A percentile compares a stretch with the other conserved stretches of the same genome.
These are phyloP conservation scores for Lentinula raphanica DNA, from an alignment of 768 basidiomycete species.

Conservation along the genomic window DNA sequence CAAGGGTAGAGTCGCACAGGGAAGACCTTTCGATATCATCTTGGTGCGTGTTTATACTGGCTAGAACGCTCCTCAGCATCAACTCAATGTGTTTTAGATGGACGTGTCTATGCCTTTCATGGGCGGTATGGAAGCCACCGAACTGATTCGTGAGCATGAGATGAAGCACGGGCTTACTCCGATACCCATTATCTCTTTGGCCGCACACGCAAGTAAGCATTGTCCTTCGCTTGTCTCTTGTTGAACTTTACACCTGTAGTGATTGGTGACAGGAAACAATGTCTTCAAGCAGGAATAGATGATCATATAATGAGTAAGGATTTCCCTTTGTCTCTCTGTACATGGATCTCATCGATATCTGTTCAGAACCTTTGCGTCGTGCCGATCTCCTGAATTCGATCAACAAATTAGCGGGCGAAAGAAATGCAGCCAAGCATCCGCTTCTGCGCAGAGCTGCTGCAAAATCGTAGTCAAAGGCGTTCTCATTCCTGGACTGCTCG, in stretches of 20 bases:
- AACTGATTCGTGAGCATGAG: slow-evolving; percentile 85
- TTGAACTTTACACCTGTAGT: slow-evolving; percentile 40
- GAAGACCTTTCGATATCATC: slow-evolving; percentile 84
- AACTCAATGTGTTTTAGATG: too few relatives aligned
- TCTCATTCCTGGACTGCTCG: not conserved
- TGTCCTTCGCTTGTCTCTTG: not conserved
- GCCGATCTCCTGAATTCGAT: slow-evolving; percentile 79
- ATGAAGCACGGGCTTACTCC: slow-evolving; percentile 59
- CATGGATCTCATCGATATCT: slow-evolving; percentile 45
- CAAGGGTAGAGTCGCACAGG: slow-evolving; percentile 67
- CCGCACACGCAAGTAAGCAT: slow-evolving; percentile 94
- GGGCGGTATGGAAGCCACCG: slow-evolving; percentile 98
- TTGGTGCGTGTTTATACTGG: slow-evolving; percentile 65
- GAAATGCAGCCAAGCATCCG: slow-evolving; percentile 35
- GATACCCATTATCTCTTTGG: slow-evolving; percentile 93
- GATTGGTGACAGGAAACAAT: slow-evolving; percentile 82
- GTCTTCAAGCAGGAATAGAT: slow-evolving; percentile 67
- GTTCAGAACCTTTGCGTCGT: slow-evolving; percentile 79
- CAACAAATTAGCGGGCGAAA: slow-evolving; percentile 71
- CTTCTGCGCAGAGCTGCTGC: slow-evolving; percentile 14
- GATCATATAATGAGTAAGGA: slow-evolving; percentile 29
- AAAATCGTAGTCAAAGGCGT: not conserved
- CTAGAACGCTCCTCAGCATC: too few relatives aligned
- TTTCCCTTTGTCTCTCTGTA: not conserved
- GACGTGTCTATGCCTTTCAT: slow-evolving; percentile 98